A percentile compares a stretch with the other conserved stretches of the same genome.
Conservation (phyloP, 2,329 filamentous ascomycete species). For the Pseudogymnoascus verrucosus region DNA sequence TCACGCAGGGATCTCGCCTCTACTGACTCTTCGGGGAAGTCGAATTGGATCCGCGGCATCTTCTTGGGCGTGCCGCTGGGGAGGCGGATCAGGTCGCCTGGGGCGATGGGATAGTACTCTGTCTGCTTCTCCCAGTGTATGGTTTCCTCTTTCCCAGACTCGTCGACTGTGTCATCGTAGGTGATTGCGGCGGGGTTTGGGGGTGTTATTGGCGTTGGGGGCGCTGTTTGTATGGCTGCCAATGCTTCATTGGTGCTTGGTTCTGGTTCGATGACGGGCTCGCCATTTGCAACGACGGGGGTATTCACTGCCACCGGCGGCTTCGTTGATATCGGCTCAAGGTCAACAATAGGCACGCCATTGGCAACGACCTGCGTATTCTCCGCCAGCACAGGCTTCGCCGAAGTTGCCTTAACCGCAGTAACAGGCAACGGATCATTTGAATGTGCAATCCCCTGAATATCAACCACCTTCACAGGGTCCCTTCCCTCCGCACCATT, state of each 20-base stretch:
- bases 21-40: slow-evolving; percentile 59
- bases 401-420: neutral
- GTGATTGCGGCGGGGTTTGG: slow-evolving; percentile 14
- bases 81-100: slow-evolving; percentile 61
- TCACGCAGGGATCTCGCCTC: slow-evolving; percentile 53
- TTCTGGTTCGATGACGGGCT: neutral
- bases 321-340: neutral
- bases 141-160: slow-evolving; percentile 13
- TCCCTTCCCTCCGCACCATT: neutral
- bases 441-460: neutral
- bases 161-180: slow-evolving; percentile 11
- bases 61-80: slow-evolving; percentile 62
- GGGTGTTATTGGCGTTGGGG: neutral
- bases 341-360: neutral
- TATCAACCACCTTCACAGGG: neutral
- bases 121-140: slow-evolving; percentile 66
- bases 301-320: neutral
- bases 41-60: slow-evolving; percentile 70
- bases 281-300: neutral
- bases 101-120: slow-evolving; percentile 66
- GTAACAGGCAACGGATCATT: neutral
- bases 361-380: neutral
- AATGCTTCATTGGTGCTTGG: neutral
- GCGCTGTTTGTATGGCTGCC: neutral
- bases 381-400: neutral